Percentiles rank a stretch among this genome's conserved stretches.
Evolutionary conservation across 1,139 yeast genomes (phyloP).

Genomic region (Candida pseudoviswanathii): DNA sequence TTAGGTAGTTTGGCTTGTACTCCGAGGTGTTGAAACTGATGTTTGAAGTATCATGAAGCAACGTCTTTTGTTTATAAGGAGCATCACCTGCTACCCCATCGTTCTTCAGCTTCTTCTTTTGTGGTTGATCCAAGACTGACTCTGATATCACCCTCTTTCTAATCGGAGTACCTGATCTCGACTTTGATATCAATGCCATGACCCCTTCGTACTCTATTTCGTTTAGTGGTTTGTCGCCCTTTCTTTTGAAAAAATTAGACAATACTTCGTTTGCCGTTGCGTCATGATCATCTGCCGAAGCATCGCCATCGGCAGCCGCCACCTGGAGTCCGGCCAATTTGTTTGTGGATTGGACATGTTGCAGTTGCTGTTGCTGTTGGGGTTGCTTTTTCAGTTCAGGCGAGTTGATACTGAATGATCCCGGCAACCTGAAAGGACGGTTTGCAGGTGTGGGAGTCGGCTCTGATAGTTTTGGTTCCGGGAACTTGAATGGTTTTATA

Average conservation of each 20-base stretch:
- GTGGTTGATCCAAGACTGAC: slow-evolving; percentile 5
- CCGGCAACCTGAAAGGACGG: slow-evolving; percentile 11
- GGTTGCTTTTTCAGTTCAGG: slow-evolving; percentile 2
- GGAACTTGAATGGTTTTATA: slow-evolving; percentile 10
- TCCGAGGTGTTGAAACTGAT: slow-evolving; percentile 38
- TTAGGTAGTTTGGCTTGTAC: slow-evolving; percentile 42
- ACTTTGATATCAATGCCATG: slow-evolving; percentile 49
- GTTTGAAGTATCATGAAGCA: slow-evolving; percentile 13
- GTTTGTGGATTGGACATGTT: not conserved
- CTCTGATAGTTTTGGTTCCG: slow-evolving; percentile 4
- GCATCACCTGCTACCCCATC: not conserved
- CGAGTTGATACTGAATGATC: slow-evolving; percentile 9
- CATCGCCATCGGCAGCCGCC: not conserved
- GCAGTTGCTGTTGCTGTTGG: not conserved
- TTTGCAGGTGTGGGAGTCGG: not conserved
- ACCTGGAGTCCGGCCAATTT: too few species aligned
- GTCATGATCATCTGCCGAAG: slow-evolving; percentile 3
- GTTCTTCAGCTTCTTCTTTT: slow-evolving; percentile 7
- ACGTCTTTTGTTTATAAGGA: slow-evolving; percentile 14
- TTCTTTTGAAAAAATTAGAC: slow-evolving; percentile 70
- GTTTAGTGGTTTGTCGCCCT: slow-evolving; percentile 74
- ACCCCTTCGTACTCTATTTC: slow-evolving; percentile 88
- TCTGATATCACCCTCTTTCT: slow-evolving; percentile 5
- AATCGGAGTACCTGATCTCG: slow-evolving; percentile 20
- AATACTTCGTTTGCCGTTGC: slow-evolving; percentile 54